A percentile compares a stretch with the other conserved stretches of the same genome.
phyloP scores from a whole-genome alignment of 257 asterid genomes.

The Nicotiana paniculata region DNA sequence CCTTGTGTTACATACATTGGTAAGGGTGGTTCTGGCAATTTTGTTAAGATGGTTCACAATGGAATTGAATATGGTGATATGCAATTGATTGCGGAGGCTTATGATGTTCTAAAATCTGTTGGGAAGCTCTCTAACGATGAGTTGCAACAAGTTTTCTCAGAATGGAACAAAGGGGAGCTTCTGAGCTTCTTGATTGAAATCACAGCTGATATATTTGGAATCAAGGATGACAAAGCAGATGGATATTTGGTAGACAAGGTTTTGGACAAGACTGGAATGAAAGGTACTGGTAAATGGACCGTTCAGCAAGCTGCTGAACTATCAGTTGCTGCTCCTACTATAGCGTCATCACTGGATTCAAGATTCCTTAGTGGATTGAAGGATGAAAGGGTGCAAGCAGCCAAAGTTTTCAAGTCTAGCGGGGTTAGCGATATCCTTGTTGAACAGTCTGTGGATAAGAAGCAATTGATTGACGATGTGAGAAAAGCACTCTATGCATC shows the following conservation, averaged over 20 bases:
- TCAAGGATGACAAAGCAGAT: conserved; percentile 85
- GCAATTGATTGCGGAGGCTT: conserved; percentile 95
- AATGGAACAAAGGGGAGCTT: conserved; percentile 98
- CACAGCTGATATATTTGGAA: conserved; percentile 85
- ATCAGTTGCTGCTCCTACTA: conserved; percentile 91
- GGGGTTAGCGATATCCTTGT: conserved; percentile 55
- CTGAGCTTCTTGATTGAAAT: conserved; percentile 90
- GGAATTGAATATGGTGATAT: conserved; percentile 97
- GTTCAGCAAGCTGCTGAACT: conserved; percentile 97
- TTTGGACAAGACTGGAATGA: conserved; percentile 94
- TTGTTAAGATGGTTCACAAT: conserved; percentile 92
- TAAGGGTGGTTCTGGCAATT: conserved; percentile 86
- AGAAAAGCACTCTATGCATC: conserved; percentile 86
- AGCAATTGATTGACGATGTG: conserved; percentile 66
- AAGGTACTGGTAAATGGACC: conserved; percentile 98
- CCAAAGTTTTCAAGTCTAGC: conserved; percentile 68
- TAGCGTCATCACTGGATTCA: conserved; percentile 87
- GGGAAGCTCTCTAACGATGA: conserved; percentile 88
- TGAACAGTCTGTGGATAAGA: conserved; percentile 62
- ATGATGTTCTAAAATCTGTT: conserved; percentile 81
- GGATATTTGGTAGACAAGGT: conserved; percentile 91
- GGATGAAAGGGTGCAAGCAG: conserved; percentile 78
- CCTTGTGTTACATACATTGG: conserved; percentile 96
- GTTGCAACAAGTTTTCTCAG: conserved; percentile 55
- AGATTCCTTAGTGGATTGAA: conserved; percentile 93